Evolutionary conservation across 73 alveolate species (phyloP).

Genomic region (Paramecium tetraurelia): DNA sequence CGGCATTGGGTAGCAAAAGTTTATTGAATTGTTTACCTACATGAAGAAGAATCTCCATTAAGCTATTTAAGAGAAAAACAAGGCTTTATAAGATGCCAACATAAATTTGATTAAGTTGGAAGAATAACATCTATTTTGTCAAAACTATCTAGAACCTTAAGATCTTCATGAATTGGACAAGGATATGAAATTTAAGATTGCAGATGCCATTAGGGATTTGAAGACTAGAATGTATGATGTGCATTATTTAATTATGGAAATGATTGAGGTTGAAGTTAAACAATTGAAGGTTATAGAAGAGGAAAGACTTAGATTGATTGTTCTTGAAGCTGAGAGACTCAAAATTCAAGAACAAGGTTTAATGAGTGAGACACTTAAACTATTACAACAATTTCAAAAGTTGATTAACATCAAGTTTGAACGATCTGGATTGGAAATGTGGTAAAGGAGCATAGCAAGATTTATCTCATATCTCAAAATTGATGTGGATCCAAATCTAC

Average conservation of each 20-base stretch:
- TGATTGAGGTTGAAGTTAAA: conserved; percentile 54
- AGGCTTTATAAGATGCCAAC: conserved; percentile 36
- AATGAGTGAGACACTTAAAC: not conserved
- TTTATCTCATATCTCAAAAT: not conserved
- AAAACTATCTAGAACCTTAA: conserved; percentile 29
- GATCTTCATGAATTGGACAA: conserved; percentile 33
- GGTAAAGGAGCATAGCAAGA: conserved; percentile 25
- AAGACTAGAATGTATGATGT: conserved; percentile 61
- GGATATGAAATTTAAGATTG: not conserved
- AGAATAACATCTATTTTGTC: conserved; percentile 25
- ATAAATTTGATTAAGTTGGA: conserved; percentile 4
- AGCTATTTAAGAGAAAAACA: conserved; percentile 5
- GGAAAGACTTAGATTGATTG: conserved; percentile 41
- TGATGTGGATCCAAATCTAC: not conserved
- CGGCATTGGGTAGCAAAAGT: not conserved
- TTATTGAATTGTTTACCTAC: not conserved
- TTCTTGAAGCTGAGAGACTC: conserved; percentile 45
- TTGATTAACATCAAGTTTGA: conserved; percentile 25
- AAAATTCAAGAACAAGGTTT: conserved; percentile 37
- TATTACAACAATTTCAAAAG: not conserved
- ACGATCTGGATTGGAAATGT: conserved; percentile 27
- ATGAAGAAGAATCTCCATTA: conserved; percentile 51
- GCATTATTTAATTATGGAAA: conserved; percentile 58
- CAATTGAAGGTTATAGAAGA: conserved; percentile 30
- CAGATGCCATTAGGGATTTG: conserved; percentile 57